Evolutionary conservation across 805 yeast species (phyloP).

Genomic region (Millerago galiae): DNA sequence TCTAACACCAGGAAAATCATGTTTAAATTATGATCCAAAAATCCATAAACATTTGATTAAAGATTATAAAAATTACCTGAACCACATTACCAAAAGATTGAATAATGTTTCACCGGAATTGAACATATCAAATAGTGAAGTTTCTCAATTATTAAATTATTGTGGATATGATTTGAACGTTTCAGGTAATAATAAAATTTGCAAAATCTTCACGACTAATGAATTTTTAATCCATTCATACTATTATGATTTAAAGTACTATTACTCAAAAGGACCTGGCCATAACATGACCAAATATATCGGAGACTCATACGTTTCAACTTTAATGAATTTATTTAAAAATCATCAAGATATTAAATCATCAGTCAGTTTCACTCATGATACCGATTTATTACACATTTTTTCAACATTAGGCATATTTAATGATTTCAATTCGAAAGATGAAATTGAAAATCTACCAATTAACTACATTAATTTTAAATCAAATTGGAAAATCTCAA

Average conservation of each 20-base stretch:
- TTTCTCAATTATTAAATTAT: constrained; percentile 34
- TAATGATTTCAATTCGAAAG: constrained; percentile 8
- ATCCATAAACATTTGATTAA: constrained; percentile 25
- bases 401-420: constrained; percentile 44
- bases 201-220: constrained; percentile 39
- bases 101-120: constrained; percentile 31
- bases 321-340: constrained; percentile 38
- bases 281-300: constrained; percentile 32
- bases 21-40: constrained; percentile 33
- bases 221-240: constrained; percentile 41
- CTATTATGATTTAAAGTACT: constrained; percentile 33
- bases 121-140: constrained; percentile 34
- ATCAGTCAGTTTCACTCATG: constrained; percentile 47
- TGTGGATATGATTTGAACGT: constrained; percentile 48
- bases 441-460: constrained; percentile 19
- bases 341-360: constrained; percentile 29
- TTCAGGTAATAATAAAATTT: constrained; percentile 27
- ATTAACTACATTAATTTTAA: constrained; percentile 38
- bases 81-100: constrained; percentile 23
- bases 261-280: constrained; percentile 46
- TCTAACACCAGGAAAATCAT: constrained; percentile 41
- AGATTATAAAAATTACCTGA: constrained; percentile 17
- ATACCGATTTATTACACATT: constrained; percentile 47
- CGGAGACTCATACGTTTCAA: constrained; percentile 42
- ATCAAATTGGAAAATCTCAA: constrained; percentile 37